Evolutionary conservation across 495 filamentous ascomycete species (phyloP), one percentile per base, ranked within the genome.

Genomic region (Aspergillus mulundensis): DNA sequence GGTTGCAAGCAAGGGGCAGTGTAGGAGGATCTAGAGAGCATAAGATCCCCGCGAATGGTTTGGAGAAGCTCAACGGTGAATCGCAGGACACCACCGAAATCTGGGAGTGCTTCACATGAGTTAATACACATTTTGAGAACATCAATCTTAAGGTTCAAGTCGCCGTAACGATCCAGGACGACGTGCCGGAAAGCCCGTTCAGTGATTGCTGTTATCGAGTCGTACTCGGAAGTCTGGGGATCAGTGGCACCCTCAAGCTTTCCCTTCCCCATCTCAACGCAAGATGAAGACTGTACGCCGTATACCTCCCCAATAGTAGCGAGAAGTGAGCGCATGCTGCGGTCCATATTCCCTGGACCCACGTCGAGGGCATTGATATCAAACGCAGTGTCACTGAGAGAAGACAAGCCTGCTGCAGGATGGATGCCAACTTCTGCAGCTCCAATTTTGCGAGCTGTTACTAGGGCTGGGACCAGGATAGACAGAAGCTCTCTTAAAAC

Each of bases 401-500:
- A 84, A 12, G 85, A 82, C 39, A 95, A 70, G 1, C 88, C 90
- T 20, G 94, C 91, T 23, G 91, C 91, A 43, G 95, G 95, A 70
- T 97, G 94, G 42, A 98, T 87, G 5, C 95, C 94, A 54, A 93
- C 87, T 61, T 97, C 94, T 18, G 95, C 94, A 50, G 94, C 95
- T 30, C 91, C 91, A 52, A 90, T 80, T 52, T 95, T 96, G 38
- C 94, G 80, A 15, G 95, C 95, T 68, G 96, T 89, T n/a, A 96
- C 86, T 25, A 98, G 75, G 1, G 86, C 89, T 53, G 87, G 87
- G 50, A 94, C 87, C 54, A 96, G 76, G 28, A 89, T 82, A n/a
- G 83, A 82, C 7, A 97, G 75, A 51, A 96, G 78, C 63, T 97
- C 92, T 59, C 86, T 85, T 56, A 95, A 75, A 2, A 97, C 81